Evolutionary conservation across 495 filamentous ascomycete species (phyloP).

Genomic region (Hypoxylon crocopeplum): DNA sequence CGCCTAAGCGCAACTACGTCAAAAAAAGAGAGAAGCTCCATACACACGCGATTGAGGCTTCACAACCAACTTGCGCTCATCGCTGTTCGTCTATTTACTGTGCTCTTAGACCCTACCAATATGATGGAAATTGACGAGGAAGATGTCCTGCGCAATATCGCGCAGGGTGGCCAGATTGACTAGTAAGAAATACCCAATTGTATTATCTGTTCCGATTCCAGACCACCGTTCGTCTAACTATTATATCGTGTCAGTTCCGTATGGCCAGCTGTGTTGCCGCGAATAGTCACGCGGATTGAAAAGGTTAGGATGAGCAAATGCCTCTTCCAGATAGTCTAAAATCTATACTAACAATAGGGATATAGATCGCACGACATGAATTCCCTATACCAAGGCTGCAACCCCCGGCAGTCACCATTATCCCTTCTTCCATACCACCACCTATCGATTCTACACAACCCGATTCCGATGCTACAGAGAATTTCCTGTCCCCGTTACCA

Average conservation of each 20-base stretch:
- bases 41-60: conserved; percentile 23
- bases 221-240: background rate
- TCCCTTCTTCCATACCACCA: conserved; percentile 41
- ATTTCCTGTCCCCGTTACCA: conserved; percentile 53
- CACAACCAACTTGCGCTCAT: background rate
- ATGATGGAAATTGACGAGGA: conserved; percentile 66
- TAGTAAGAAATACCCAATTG: conserved; percentile 59
- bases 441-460: conserved; percentile 25
- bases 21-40: conserved; percentile 33
- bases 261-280: conserved; percentile 49
- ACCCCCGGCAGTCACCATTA: conserved; percentile 42
- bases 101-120: conserved; percentile 17
- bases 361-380: conserved; percentile 49
- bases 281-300: conserved; percentile 50
- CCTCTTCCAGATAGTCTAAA: background rate
- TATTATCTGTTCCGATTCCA: background rate
- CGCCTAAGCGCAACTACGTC: conserved; percentile 19
- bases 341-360: background rate
- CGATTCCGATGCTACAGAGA: conserved; percentile 63
- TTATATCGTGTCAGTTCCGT: conserved; percentile 41
- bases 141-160: conserved; percentile 66
- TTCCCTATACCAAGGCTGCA: conserved; percentile 53
- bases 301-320: conserved; percentile 34
- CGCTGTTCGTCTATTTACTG: conserved; percentile 1
- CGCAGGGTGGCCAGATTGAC: conserved; percentile 72